These are phyloP conservation scores for Myochromella boudieri DNA, from an alignment of 768 basidiomycete genomes.

Conservation along the genomic window DNA sequence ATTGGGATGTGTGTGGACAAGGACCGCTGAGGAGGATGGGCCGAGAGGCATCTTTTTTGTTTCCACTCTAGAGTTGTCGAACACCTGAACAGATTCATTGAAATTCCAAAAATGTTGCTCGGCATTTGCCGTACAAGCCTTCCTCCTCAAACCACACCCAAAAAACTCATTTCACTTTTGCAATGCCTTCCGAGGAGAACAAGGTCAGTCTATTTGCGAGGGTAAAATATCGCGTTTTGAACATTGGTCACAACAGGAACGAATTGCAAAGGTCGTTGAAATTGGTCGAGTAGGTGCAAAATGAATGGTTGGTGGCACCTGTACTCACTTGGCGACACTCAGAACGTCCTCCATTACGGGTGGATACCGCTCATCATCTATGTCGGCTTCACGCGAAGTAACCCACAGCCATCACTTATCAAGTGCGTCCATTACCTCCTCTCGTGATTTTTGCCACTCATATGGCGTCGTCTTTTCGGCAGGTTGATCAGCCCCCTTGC, in stretches of 20 bases:
- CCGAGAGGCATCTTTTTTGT: slow-evolving; percentile 46
- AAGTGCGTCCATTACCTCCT: slow-evolving; percentile 60
- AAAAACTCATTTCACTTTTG: slow-evolving; percentile 17
- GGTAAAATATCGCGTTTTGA: background rate
- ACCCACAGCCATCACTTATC: slow-evolving; percentile 92
- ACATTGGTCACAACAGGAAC: slow-evolving; percentile 53
- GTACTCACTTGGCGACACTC: slow-evolving; percentile 8
- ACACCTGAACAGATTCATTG: background rate
- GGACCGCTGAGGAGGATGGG: slow-evolving; percentile 49
- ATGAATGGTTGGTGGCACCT: background rate
- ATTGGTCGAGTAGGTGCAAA: slow-evolving; percentile 66
- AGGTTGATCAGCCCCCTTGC: slow-evolving; percentile 95
- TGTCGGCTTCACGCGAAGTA: slow-evolving; percentile 89
- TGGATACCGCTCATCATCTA: slow-evolving; percentile 98
- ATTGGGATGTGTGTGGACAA: slow-evolving; percentile 37
- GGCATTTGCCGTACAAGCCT: slow-evolving; percentile 36
- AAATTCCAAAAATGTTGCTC: slow-evolving; percentile 33
- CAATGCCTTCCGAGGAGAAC: slow-evolving; percentile 90
- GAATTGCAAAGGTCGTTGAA: slow-evolving; percentile 79
- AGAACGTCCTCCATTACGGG: slow-evolving; percentile 91
- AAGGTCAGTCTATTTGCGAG: slow-evolving; percentile 49
- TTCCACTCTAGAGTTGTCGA: slow-evolving; percentile 1
- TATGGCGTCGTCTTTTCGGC: slow-evolving; percentile 4
- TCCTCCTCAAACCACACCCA: slow-evolving; percentile 12
- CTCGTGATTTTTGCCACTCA: slow-evolving; percentile 8